phyloP scores from a whole-genome alignment of 1,284 basidiomycete genomes.

The Sporisorium graminicola region DNA sequence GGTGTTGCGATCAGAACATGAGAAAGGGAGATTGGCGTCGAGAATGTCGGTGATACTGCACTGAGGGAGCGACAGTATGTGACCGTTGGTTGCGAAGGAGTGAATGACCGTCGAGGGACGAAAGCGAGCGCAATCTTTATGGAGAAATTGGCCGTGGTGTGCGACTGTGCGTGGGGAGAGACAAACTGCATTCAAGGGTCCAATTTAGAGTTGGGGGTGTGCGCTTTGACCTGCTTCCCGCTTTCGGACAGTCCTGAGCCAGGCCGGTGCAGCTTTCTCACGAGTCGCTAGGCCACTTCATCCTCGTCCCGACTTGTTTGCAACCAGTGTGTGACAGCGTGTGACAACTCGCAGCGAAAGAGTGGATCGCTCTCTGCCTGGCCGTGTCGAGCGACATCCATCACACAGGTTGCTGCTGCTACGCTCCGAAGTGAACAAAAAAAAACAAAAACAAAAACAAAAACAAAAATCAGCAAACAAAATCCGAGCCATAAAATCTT shows the following conservation, averaged over 20 bases:
- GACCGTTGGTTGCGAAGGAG: not conserved
- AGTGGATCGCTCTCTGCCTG: not conserved
- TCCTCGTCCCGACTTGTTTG: not conserved
- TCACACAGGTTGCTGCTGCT: not conserved
- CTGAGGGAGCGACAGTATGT: not conserved
- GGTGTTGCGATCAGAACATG: not conserved
- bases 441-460: not conserved
- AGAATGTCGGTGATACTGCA: not conserved
- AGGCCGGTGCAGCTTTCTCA: not conserved
- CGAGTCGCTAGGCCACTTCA: not conserved
- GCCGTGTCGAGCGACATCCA: conserved; percentile 1
- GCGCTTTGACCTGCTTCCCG: conserved; percentile 3
- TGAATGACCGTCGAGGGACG: not conserved
- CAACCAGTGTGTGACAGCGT: not conserved
- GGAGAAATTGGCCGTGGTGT: not conserved
- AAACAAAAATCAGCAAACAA: not conserved
- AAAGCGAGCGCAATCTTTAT: not conserved
- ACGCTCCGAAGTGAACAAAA: not conserved
- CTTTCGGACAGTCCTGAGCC: not conserved
- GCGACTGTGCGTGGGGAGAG: too few species aligned
- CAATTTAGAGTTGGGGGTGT: not conserved
- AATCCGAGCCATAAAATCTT: not conserved
- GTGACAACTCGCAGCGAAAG: not conserved
- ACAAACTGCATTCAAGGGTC: conserved; percentile 27
- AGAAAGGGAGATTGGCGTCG: not conserved